Percentiles rank a stretch among this genome's conserved stretches.
Evolutionary conservation across 2,329 filamentous ascomycete species (phyloP).

Genomic region (Fusarium nematophilum): DNA sequence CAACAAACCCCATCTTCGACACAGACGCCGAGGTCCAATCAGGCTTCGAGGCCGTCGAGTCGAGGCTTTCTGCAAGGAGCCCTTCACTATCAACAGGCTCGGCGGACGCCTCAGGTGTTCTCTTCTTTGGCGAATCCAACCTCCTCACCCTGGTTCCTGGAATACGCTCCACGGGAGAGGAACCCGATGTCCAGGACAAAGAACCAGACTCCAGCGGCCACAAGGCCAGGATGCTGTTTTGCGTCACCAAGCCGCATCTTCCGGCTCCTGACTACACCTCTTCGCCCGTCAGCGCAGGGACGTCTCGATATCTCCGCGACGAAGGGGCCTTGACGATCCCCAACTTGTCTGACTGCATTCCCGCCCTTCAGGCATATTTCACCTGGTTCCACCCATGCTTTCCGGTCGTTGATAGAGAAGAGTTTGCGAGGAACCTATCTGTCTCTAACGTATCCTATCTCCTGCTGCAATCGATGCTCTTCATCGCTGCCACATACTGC

Average conservation of each 20-base stretch:
- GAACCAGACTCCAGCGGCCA: too few relatives aligned
- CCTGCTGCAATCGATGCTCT: conserved; percentile 64
- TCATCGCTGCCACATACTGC: conserved; percentile 65
- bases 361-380: conserved; percentile 63
- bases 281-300: conserved; percentile 57
- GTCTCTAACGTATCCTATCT: conserved; percentile 59
- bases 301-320: conserved; percentile 61
- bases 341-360: conserved; percentile 53
- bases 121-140: conserved; percentile 55
- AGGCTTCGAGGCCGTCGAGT: background rate
- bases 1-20: conserved; percentile 1
- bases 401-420: conserved; percentile 61
- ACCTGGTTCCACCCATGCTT: conserved; percentile 68
- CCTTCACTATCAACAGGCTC: conserved; percentile 35
- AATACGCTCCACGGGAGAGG: conserved; percentile 16
- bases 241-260: conserved; percentile 44
- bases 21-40: background rate
- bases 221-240: conserved; percentile 15
- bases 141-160: conserved; percentile 51
- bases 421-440: conserved; percentile 53
- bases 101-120: conserved; percentile 37
- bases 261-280: conserved; percentile 46
- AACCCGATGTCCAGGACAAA: background rate
- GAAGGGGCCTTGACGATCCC: conserved; percentile 59
- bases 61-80: conserved; percentile 20